Conservation (phyloP, 805 yeast species). For the Saccharomyces mikatae region DNA sequence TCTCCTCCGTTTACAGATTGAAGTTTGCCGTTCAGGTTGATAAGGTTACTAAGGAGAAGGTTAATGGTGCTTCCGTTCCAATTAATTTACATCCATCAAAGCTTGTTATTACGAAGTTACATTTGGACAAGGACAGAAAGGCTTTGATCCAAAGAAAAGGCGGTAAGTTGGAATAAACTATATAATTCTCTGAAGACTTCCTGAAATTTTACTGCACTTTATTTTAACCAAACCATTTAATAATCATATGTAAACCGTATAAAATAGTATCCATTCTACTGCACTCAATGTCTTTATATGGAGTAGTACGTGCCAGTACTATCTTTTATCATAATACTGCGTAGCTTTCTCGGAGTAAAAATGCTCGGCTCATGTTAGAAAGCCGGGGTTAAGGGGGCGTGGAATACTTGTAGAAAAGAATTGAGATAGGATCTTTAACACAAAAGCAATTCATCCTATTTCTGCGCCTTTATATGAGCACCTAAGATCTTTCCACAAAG, state of each 20-base stretch:
- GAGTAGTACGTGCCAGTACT: neutral
- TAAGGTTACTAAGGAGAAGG: conserved; percentile 95
- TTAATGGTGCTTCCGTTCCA: conserved; percentile 96
- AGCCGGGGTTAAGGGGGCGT: neutral
- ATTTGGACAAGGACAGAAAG: conserved; percentile 98
- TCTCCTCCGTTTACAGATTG: conserved; percentile 97
- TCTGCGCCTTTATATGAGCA: neutral
- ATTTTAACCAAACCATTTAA: neutral
- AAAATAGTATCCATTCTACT: neutral
- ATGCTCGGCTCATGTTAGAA: neutral
- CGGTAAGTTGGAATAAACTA: conserved; percentile 82
- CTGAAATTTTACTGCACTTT: neutral
- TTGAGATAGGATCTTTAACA: neutral
- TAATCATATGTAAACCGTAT: neutral
- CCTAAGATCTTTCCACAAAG: neutral
- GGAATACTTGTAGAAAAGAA: neutral
- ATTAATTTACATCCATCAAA: conserved; percentile 97
- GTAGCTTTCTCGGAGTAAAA: neutral
- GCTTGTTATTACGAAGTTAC: conserved; percentile 96
- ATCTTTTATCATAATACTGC: too few species aligned
- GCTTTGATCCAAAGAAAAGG: conserved; percentile 96
- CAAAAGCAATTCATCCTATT: neutral
- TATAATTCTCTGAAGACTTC: neutral
- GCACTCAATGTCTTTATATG: neutral
- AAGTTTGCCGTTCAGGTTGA: conserved; percentile 94